These are phyloP conservation scores for Ormosia emarginata DNA, from an alignment of 306 rosid species.

Conservation along the genomic window DNA sequence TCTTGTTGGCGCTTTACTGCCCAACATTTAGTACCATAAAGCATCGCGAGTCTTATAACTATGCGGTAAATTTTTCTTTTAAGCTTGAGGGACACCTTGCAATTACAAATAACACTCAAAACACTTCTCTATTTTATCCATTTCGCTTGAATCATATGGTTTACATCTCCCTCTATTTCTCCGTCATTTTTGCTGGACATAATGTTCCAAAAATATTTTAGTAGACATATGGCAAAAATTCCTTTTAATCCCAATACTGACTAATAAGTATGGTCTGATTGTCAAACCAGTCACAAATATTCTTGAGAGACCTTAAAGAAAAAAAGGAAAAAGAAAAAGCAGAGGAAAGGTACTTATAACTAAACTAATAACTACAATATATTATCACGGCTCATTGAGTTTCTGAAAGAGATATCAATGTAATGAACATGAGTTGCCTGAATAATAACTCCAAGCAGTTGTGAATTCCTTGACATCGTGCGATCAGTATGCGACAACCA, in stretches of 20 bases:
- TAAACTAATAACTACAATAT: not conserved
- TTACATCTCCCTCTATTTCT: too few relatives aligned
- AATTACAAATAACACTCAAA: too few relatives aligned
- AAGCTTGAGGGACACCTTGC: too few relatives aligned
- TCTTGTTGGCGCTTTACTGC: too few relatives aligned
- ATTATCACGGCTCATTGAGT: not conserved
- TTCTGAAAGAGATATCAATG: conserved; percentile 7
- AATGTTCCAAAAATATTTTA: too few relatives aligned
- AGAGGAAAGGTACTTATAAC: not conserved
- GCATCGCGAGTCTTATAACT: too few relatives aligned
- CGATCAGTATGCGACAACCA: not conserved
- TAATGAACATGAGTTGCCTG: not conserved
- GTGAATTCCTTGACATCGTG: not conserved
- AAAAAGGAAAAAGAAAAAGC: not conserved
- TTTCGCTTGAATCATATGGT: too few relatives aligned
- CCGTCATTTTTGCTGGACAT: too few relatives aligned
- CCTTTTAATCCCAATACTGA: not conserved
- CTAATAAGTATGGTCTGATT: not conserved
- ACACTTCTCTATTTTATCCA: too few relatives aligned
- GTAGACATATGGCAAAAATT: not conserved
- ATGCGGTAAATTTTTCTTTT: too few relatives aligned
- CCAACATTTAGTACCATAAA: too few relatives aligned
- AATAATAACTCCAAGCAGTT: not conserved
- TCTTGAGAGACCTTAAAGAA: not conserved
- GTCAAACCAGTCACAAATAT: not conserved